Evolutionary conservation across 1,284 basidiomycete species (phyloP).

Genomic region (Cryptococcus sp.): DNA sequence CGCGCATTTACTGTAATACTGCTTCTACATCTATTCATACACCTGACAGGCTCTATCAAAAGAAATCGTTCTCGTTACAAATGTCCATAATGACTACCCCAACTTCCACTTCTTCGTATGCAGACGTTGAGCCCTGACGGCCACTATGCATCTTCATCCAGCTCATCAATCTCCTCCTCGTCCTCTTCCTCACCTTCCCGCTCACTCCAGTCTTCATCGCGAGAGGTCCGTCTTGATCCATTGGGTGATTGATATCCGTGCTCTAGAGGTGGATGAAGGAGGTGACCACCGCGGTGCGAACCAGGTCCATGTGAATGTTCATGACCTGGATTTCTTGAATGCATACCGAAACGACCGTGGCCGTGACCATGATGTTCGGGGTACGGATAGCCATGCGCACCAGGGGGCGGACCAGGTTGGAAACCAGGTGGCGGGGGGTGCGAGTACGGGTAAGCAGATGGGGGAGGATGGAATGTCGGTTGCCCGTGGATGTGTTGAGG

Average conservation of each 20-base stretch:
- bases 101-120: too few relatives aligned
- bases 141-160: constrained; percentile 11
- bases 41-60: too few relatives aligned
- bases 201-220: constrained; percentile 11
- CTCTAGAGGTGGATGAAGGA: neutral
- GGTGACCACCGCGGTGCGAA: neutral
- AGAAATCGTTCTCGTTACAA: too few relatives aligned
- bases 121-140: too few relatives aligned
- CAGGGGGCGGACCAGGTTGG: too few relatives aligned
- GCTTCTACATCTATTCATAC: too few relatives aligned
- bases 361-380: neutral
- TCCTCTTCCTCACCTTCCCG: neutral
- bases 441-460: neutral
- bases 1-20: too few relatives aligned
- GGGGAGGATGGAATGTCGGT: neutral
- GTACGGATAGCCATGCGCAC: too few relatives aligned
- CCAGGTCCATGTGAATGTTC: too few relatives aligned
- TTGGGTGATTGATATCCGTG: neutral
- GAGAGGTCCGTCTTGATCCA: constrained; percentile 6
- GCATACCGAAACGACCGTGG: constrained; percentile 3
- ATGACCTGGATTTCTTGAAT: neutral
- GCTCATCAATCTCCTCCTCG: constrained; percentile 7
- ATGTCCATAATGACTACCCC: too few relatives aligned
- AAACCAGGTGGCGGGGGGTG: too few relatives aligned
- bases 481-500: neutral